Percentiles rank a stretch among this genome's conserved stretches.
These are phyloP conservation scores for Paulinella micropora DNA, from an alignment of 78 protist genomes.

Conservation along the genomic window DNA sequence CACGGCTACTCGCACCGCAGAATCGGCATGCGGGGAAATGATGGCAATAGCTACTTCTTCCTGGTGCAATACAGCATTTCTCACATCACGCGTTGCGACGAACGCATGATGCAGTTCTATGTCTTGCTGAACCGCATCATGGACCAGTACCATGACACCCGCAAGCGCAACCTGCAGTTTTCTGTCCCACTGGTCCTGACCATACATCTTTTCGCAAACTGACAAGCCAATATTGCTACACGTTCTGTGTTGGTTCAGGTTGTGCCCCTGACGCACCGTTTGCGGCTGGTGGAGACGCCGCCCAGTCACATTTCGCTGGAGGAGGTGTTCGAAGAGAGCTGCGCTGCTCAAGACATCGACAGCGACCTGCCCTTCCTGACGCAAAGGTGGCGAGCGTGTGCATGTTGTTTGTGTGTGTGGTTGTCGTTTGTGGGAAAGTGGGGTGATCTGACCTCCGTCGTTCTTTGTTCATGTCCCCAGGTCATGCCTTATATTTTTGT, in stretches of 20 bases:
- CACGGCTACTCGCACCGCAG: background rate
- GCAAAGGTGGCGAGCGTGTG: too few relatives aligned
- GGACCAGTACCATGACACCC: conserved; percentile 14
- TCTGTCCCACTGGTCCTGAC: background rate
- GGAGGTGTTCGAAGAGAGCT: background rate
- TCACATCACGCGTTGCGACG: background rate
- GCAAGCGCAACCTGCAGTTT: conserved; percentile 13
- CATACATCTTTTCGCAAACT: background rate
- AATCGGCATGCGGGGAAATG: conserved; percentile 17
- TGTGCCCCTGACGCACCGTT: conserved; percentile 8
- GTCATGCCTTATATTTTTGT: too few relatives aligned
- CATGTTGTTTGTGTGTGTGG: too few relatives aligned
- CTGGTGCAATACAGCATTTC: background rate
- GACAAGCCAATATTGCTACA: background rate
- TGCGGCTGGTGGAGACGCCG: background rate
- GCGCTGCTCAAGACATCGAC: background rate
- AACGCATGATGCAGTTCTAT: conserved; percentile 16
- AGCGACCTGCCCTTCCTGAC: background rate
- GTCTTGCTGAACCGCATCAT: conserved; percentile 17
- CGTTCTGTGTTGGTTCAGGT: background rate
- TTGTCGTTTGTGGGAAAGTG: too few relatives aligned
- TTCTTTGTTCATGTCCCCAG: too few relatives aligned
- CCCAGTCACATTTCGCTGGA: background rate
- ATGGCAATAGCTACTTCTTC: background rate
- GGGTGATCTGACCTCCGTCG: too few relatives aligned